phyloP scores from a whole-genome alignment of 2,329 filamentous ascomycete species.

The Cercospora canescens region DNA sequence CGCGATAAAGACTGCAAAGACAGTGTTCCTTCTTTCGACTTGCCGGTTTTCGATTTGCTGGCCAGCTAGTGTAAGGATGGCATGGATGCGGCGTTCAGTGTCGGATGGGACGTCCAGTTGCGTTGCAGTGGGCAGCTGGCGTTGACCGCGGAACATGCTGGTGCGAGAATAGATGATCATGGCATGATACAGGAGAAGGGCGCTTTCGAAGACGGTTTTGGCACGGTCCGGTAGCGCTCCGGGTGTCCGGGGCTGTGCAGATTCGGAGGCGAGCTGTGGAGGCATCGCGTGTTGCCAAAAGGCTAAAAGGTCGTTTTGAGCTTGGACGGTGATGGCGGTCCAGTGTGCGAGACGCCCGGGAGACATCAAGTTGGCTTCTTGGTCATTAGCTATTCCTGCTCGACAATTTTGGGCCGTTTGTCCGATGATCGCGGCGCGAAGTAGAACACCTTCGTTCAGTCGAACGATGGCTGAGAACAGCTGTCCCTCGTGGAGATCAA shows the following conservation, averaged over 20 bases:
- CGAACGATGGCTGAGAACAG: slow-evolving; percentile 42
- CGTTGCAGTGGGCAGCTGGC: slow-evolving; percentile 40
- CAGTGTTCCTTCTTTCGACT: slow-evolving; percentile 47
- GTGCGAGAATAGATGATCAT: slow-evolving; percentile 55
- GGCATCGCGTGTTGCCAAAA: slow-evolving; percentile 35
- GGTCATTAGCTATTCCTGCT: slow-evolving; percentile 30
- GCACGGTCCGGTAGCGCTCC: slow-evolving; percentile 34
- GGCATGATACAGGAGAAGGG: slow-evolving; percentile 50
- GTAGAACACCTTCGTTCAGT: slow-evolving; percentile 48
- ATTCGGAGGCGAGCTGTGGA: slow-evolving; percentile 23
- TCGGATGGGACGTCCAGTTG: slow-evolving; percentile 38
- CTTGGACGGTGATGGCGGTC: slow-evolving; percentile 27
- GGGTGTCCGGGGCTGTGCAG: slow-evolving; percentile 23
- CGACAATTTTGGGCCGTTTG: slow-evolving; percentile 45
- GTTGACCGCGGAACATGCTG: slow-evolving; percentile 54
- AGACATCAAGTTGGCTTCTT: slow-evolving; percentile 11
- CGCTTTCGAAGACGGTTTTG: slow-evolving; percentile 41
- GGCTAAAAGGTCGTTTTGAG: slow-evolving; percentile 31
- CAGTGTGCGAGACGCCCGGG: slow-evolving; percentile 27
- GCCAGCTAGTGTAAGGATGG: slow-evolving; percentile 49
- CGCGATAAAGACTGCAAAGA: slow-evolving; percentile 58
- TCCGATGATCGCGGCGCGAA: slow-evolving; percentile 48
- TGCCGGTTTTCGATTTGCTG: slow-evolving; percentile 41
- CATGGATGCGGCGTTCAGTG: slow-evolving; percentile 45
- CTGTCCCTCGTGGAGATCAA: slow-evolving; percentile 18